These are phyloP conservation scores for Stagonosporopsis rhizophila DNA, from an alignment of 2,329 filamentous ascomycete genomes.

Conservation along the genomic window DNA sequence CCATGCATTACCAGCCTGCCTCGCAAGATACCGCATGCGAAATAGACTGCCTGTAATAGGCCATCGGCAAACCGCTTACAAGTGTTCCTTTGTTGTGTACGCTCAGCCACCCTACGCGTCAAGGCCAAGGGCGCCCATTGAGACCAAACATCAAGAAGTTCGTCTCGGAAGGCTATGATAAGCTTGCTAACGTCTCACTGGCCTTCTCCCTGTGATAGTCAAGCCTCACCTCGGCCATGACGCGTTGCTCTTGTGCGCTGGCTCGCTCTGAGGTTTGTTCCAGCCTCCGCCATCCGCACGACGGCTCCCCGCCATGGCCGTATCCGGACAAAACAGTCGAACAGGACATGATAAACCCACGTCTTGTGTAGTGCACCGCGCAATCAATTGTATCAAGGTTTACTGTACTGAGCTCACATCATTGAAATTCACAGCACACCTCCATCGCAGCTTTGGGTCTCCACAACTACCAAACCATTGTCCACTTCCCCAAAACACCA, in stretches of 20 bases:
- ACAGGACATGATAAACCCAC: constrained; percentile 4
- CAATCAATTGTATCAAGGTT: constrained; percentile 1
- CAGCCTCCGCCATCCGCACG: constrained; percentile 24
- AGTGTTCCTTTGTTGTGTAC: constrained; percentile 19
- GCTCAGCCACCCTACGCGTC: constrained; percentile 30
- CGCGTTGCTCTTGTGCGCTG: constrained; percentile 35
- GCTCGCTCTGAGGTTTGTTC: constrained; percentile 25
- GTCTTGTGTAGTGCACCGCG: constrained; percentile 5
- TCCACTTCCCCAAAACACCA: constrained; percentile 18
- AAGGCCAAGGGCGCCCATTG: constrained; percentile 23
- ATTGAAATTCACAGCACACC: neutral
- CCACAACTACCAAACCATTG: constrained; percentile 22
- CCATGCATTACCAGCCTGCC: constrained; percentile 5
- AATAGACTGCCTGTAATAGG: constrained; percentile 21
- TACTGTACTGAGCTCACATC: neutral
- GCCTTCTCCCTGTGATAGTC: constrained; percentile 14
- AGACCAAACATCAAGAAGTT: constrained; percentile 1
- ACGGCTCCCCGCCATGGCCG: constrained; percentile 42
- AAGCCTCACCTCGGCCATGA: constrained; percentile 32
- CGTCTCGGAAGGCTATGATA: constrained; percentile 21
- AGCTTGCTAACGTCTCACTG: constrained; percentile 17
- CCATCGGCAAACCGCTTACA: constrained; percentile 4
- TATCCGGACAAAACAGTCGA: constrained; percentile 24
- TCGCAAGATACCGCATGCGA: constrained; percentile 6
- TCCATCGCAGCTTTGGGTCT: constrained; percentile 6